These are phyloP conservation scores for Aquilaria yunnanensis DNA, from an alignment of 345 rosid genomes.

Conservation along the genomic window DNA sequence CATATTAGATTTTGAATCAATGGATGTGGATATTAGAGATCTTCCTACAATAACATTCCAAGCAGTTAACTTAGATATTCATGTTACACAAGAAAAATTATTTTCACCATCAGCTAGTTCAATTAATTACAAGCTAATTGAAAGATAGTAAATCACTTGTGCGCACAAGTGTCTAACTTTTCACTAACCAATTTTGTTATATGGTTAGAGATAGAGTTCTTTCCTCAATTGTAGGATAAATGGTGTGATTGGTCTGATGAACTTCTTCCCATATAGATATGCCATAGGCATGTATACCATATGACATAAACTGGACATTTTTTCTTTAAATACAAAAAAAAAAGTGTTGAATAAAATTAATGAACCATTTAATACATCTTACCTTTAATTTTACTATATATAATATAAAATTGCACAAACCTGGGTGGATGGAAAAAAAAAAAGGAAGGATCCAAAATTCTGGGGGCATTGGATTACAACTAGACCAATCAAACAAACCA, in stretches of 20 bases:
- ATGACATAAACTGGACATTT: slow-evolving; percentile 55
- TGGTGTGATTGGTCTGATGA: slow-evolving; percentile 44
- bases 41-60: slow-evolving; percentile 26
- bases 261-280: slow-evolving; percentile 47
- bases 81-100: not conserved
- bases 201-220: slow-evolving; percentile 41
- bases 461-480: slow-evolving; percentile 64
- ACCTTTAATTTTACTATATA: too few species aligned
- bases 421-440: slow-evolving; percentile 41
- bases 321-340: slow-evolving; percentile 13
- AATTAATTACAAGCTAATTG: not conserved
- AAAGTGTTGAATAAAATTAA: not conserved
- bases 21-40: slow-evolving; percentile 48
- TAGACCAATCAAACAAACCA: slow-evolving; percentile 52
- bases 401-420: slow-evolving; percentile 14
- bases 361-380: too few species aligned
- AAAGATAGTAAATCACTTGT: slow-evolving; percentile 16
- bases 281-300: slow-evolving; percentile 62
- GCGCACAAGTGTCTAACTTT: slow-evolving; percentile 44
- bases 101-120: not conserved
- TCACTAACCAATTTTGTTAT: slow-evolving; percentile 41
- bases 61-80: not conserved
- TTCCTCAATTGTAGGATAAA: slow-evolving; percentile 36
- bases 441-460: slow-evolving; percentile 64
- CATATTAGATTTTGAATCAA: slow-evolving; percentile 41